A percentile compares a stretch with the other conserved stretches of the same genome.
These are phyloP conservation scores for Sarocladium oryzae DNA, from an alignment of 2,329 filamentous ascomycete species.

Conservation along the genomic window DNA sequence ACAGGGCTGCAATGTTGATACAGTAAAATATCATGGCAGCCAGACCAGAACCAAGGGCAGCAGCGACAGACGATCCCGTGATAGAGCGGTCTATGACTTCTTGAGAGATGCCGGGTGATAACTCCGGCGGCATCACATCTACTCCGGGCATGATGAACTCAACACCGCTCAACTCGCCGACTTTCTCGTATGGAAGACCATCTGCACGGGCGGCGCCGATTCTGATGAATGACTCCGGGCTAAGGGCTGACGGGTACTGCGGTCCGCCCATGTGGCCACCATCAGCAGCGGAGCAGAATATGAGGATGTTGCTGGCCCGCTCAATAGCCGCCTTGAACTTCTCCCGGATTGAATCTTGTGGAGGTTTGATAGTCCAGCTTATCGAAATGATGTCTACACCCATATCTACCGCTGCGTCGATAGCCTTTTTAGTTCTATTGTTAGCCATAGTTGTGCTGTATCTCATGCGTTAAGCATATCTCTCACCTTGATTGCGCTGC, in stretches of 20 bases:
- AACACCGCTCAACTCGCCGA: background rate
- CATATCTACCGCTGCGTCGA: constrained; percentile 1
- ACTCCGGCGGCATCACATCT: background rate
- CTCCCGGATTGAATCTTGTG: background rate
- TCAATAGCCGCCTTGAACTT: constrained; percentile 1
- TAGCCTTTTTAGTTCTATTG: background rate
- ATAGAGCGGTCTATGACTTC: background rate
- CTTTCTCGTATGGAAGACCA: background rate
- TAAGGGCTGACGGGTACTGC: background rate
- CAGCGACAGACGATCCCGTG: constrained; percentile 1
- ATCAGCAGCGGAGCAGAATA: constrained; percentile 2
- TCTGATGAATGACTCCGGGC: background rate
- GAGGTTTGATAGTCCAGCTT: constrained; percentile 3
- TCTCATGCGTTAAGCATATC: too few relatives aligned
- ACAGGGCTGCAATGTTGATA: background rate
- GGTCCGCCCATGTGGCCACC: background rate
- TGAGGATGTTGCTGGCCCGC: background rate
- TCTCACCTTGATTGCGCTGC: constrained; percentile 1
- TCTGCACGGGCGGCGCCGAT: constrained; percentile 1
- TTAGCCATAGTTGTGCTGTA: too few relatives aligned
- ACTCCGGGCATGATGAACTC: constrained; percentile 8
- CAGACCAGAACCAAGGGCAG: background rate
- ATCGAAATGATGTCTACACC: constrained; percentile 3
- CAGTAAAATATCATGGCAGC: constrained; percentile 1
- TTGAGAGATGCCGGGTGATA: background rate